Base-by-base conservation (phyloP, 2,329 filamentous ascomycete species). In the Fusarium sp. region DNA sequence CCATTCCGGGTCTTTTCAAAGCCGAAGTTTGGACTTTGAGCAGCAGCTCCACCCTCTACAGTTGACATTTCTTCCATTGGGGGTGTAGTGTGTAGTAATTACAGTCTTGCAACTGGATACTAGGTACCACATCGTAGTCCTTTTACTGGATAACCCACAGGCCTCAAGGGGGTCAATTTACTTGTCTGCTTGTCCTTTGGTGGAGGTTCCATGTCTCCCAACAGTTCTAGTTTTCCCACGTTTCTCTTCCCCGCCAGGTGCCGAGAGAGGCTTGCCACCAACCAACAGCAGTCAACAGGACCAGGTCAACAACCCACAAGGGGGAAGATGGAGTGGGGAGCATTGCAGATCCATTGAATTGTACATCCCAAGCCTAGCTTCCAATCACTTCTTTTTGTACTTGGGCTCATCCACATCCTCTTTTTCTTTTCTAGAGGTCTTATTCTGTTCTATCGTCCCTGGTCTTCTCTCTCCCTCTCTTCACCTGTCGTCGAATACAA, bases 171-270 rank as follows among this genome's bases (percentile, higher is more conserved):
- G 51, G 59, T 70, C 36, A 61, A 61, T 65, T 65, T 68, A 62
- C 63, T 59, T 36, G 34, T 28, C n/a, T n/a, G n/a, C n/a, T n/a
- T n/a, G n/a, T 34, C 52, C 69, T 48, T 51, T 42, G 64, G 55
- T 49, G 34, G 59, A 47, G 20, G 20, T 17, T 23, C 20, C 43
- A 61, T 68, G 60, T 72, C 69, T 73, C 71, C 71, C 71, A 73
- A 73, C 71, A 73, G 71, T 73, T 73, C 71, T 73, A 70, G 67
- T 62, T 40, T 64, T 71, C 56, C 61, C 64, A 62, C 44, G 64
- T 62, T 62, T 63, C 59, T 56, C 54, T 59, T 64, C 65, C 65
- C 64, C 65, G 65, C 57, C 68, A 72, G 71, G 54, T 73, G 62
- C 69, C 69, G 65, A 65, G 50, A 67, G 66, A 56, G 47, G 67